phyloP scores from a whole-genome alignment of 805 yeast genomes.

The Schwanniomyces yamadae region DNA sequence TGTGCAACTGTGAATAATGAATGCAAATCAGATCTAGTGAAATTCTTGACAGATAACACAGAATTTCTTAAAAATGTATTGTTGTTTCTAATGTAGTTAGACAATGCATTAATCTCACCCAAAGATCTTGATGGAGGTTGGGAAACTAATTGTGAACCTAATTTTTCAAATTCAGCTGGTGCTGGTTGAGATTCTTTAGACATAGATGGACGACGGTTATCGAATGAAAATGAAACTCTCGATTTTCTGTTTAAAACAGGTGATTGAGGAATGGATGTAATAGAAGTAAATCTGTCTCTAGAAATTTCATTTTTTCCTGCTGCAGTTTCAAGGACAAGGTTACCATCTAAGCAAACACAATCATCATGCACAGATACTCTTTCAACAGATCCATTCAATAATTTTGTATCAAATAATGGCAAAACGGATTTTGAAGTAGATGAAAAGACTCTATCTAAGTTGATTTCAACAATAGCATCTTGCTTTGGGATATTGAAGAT shows the following conservation, averaged over 20 bases:
- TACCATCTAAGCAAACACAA: constrained; percentile 84
- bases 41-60: constrained; percentile 83
- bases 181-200: constrained; percentile 44
- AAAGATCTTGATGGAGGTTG: constrained; percentile 72
- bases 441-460: constrained; percentile 66
- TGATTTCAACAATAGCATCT: constrained; percentile 77
- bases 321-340: constrained; percentile 57
- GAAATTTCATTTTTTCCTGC: constrained; percentile 53
- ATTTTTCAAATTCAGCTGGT: constrained; percentile 42
- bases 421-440: constrained; percentile 33
- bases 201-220: constrained; percentile 36
- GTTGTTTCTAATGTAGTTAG: constrained; percentile 71
- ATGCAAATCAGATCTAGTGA: constrained; percentile 86
- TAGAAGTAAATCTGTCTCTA: constrained; percentile 43
- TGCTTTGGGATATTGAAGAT: constrained; percentile 84
- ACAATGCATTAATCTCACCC: constrained; percentile 76
- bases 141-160: constrained; percentile 68
- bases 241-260: constrained; percentile 37
- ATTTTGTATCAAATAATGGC: constrained; percentile 22
- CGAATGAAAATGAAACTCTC: constrained; percentile 34
- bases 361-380: constrained; percentile 78
- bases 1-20: constrained; percentile 94
- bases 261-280: constrained; percentile 36
- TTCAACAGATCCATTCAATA: constrained; percentile 79
- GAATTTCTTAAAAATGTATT: constrained; percentile 91